Base-by-base conservation (phyloP, 116 monocot genomes). In the Zostera marina region DNA sequence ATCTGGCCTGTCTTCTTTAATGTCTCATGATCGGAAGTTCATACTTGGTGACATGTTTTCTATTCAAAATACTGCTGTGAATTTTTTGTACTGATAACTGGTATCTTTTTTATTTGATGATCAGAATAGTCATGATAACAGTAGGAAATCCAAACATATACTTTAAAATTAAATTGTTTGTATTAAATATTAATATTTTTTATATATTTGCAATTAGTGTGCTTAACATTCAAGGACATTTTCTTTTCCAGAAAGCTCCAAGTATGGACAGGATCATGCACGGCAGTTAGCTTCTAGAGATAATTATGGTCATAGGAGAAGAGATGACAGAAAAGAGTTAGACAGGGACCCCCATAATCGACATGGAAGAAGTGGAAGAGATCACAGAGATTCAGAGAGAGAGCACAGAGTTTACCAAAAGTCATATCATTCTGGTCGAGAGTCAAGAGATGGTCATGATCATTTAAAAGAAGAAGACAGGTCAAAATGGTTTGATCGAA, bases 361-460 rank as follows among this genome's bases (percentile, higher is more conserved):
- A 16, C 60, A 72, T 16, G 70, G 63, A 54, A 83, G 73, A 75
- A 74, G 56, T 41, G 61, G 60, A 32, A 78, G 70, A 60, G 46
- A 74, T 41, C 52, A 47, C 21, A 76, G 68, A 47, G 58, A 53
- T 81, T 46, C 56, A 64, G 67, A 71, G 73, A 76, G 68, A 14
- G 70, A 73, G 54, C 71, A 70, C 11, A 83, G 70, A 63, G 63
- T n/a, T 23, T 64, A 63, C 53, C 44, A 25, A 9, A 67, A 74
- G 54, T 70, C 73, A 24, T 73, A 68, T 58, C 63, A 57, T 9
- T 72, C 68, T 24, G 72, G 48, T 16, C 57, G 61, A 44, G 87
- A 79, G 45, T 55, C 66, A 47, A 78, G 74, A 52, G 38, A 63
- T 68, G 63, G 38, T 7, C 61, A 51, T 65, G 75, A 77, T 42